Base-by-base conservation (phyloP, 2,329 filamentous ascomycete genomes). In the Pyrenophora seminiperda region DNA sequence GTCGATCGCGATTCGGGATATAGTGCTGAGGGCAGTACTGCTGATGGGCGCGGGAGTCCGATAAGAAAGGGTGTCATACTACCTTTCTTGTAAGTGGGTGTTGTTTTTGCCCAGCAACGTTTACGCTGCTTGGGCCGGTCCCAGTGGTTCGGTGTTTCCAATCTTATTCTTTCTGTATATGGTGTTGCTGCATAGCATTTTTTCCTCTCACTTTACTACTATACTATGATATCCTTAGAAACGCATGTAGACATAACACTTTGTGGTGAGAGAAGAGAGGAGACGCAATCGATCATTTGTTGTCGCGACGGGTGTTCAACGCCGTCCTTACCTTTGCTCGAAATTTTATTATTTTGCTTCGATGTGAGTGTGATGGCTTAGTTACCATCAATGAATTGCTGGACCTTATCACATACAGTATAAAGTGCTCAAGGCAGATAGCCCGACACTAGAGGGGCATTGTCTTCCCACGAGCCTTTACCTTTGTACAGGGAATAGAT, bases 1-100 rank as follows among this genome's bases (percentile, higher is more conserved):
- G 72, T 74, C 5, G 74, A 76, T 59, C 68, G 68, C 29, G 76
- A 77, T 53, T 73, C 70, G 1, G 73, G 74, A 0, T 75, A 75
- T 44, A 70, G 65, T 10, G 72, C 69, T 17, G 72, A 73, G 31
- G 66, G 72, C 7, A 73, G 68, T 13, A 69, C 59, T 13, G 66
- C 63, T 4, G 71, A 71, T 38, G 68, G 67, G 7, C 58, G 64
- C 19, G 61, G 62, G 0, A 73, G 70, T 49, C 70, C 70, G 5
- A 66, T 67, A 30, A 59, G 70, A 33, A 73, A 72, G 50, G 69
- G 68, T n/a, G 45, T 70, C 4, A 50, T 71, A 2, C 42, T 72
- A 17, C 69, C 70, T 5, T 71, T 73, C 53, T 40, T 68, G 41
- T 53, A 47, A 41, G 15, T n/a, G 22, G 5, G 14, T 7, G 10